Evolutionary conservation across 2,329 filamentous ascomycete genomes (phyloP).

Genomic region (Diaporthe sp.): DNA sequence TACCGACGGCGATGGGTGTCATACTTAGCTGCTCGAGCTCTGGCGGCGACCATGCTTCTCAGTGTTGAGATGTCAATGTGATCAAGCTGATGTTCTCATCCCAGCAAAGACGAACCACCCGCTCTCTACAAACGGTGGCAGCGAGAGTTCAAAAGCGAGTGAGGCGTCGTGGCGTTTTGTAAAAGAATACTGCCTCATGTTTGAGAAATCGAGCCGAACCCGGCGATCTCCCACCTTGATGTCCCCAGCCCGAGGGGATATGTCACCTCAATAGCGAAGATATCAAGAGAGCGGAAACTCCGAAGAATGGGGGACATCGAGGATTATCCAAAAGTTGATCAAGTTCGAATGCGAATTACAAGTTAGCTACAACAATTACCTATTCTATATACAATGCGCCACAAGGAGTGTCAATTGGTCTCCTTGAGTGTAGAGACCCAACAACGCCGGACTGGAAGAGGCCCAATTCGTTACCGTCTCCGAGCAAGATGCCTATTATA

Average conservation of each 20-base stretch:
- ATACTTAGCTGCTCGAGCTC: too few species aligned
- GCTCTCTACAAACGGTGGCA: too few species aligned
- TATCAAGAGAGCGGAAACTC: not conserved
- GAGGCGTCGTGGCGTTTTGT: too few species aligned
- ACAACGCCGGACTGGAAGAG: slow-evolving; percentile 11
- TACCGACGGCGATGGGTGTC: too few species aligned
- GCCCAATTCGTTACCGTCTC: slow-evolving; percentile 6
- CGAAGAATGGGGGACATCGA: not conserved
- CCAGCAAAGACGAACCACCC: too few species aligned
- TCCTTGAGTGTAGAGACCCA: not conserved
- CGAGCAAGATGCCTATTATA: slow-evolving; percentile 10
- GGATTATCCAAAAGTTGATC: not conserved
- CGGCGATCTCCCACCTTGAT: not conserved
- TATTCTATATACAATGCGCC: slow-evolving; percentile 16
- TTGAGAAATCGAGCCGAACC: not conserved
- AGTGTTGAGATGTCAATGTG: too few species aligned
- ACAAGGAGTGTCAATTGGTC: slow-evolving; percentile 10
- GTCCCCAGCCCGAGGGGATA: not conserved
- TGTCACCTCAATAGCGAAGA: not conserved
- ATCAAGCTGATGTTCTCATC: too few species aligned
- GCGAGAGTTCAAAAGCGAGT: too few species aligned
- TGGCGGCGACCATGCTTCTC: too few species aligned
- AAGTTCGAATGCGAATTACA: not conserved
- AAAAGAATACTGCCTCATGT: too few species aligned
- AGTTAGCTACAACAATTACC: slow-evolving; percentile 21